phyloP scores from a whole-genome alignment of 1,284 basidiomycete genomes.

The Apiotrichum siamense region DNA sequence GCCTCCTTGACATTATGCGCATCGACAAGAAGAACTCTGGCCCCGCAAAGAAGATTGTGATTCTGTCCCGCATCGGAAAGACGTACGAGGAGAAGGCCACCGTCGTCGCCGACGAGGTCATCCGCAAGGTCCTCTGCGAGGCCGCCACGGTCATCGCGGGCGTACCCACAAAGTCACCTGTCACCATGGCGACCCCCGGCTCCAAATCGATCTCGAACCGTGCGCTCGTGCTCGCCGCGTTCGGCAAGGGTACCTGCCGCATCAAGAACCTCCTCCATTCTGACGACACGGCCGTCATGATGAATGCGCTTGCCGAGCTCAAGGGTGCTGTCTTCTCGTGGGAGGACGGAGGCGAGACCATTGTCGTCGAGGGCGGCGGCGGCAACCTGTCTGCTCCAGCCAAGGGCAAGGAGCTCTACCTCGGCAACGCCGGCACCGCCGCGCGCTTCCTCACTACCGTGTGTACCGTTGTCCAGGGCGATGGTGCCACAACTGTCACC shows the following conservation, averaged over 20 bases:
- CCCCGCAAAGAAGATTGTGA: conserved; percentile 83
- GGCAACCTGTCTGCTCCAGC: conserved; percentile 73
- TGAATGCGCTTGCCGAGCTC: conserved; percentile 81
- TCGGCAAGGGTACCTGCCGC: conserved; percentile 80
- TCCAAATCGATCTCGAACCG: conserved; percentile 97
- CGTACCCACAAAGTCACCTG: conserved; percentile 58
- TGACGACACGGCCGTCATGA: conserved; percentile 99
- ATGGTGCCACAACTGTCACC: conserved; percentile 67
- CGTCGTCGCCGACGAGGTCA: conserved; percentile 70
- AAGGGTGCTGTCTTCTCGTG: conserved; percentile 84
- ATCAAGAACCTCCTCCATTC: conserved; percentile 90
- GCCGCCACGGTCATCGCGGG: conserved; percentile 68
- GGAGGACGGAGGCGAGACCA: conserved; percentile 89
- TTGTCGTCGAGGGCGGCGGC: conserved; percentile 82
- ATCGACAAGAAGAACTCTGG: conserved; percentile 98
- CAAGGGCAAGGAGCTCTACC: conserved; percentile 80
- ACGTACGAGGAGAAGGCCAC: conserved; percentile 91
- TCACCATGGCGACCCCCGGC: conserved; percentile 87
- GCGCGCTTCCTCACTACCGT: conserved; percentile 96
- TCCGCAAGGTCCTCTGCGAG: conserved; percentile 71
- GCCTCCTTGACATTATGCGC: conserved; percentile 80
- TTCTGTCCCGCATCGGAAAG: conserved; percentile 82
- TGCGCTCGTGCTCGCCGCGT: conserved; percentile 85
- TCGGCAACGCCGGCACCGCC: conserved; percentile 96
- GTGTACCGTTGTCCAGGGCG: conserved; percentile 67